phyloP scores from a whole-genome alignment of 768 basidiomycete species.

The Pisolithus albus region DNA sequence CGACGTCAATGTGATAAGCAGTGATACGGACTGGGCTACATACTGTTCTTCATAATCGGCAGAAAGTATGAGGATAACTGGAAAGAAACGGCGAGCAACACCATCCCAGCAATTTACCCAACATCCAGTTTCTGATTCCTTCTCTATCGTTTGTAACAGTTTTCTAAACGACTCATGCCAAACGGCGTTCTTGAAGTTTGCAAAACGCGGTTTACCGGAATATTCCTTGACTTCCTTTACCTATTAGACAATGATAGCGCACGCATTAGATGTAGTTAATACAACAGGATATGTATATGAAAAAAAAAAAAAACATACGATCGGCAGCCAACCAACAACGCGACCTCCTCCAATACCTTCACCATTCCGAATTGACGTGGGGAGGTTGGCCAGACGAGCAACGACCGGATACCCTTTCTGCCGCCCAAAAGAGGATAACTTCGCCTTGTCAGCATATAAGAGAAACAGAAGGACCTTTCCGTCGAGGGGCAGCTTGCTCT shows the following conservation, averaged over 20 bases:
- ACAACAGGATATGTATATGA: neutral
- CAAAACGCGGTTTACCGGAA: neutral
- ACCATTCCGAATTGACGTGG: conserved; percentile 28
- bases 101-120: conserved; percentile 24
- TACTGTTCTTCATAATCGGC: conserved; percentile 43
- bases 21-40: conserved; percentile 22
- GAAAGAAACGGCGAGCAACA: conserved; percentile 25
- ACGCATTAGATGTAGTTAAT: neutral
- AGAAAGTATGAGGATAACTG: conserved; percentile 30
- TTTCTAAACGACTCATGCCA: conserved; percentile 7
- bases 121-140: neutral
- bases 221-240: conserved; percentile 1
- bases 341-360: conserved; percentile 27
- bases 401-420: conserved; percentile 34
- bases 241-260: neutral
- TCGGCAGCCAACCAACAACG: conserved; percentile 35
- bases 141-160: conserved; percentile 1
- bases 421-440: conserved; percentile 35
- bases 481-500: conserved; percentile 1
- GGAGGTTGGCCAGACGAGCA: conserved; percentile 28
- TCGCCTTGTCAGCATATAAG: conserved; percentile 32
- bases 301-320: conserved; percentile 21
- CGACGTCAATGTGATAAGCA: conserved; percentile 13
- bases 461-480: conserved; percentile 27
- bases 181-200: conserved; percentile 8